These are phyloP conservation scores for Epichloe glyceriae DNA, from an alignment of 2,329 filamentous ascomycete species.

Conservation along the genomic window DNA sequence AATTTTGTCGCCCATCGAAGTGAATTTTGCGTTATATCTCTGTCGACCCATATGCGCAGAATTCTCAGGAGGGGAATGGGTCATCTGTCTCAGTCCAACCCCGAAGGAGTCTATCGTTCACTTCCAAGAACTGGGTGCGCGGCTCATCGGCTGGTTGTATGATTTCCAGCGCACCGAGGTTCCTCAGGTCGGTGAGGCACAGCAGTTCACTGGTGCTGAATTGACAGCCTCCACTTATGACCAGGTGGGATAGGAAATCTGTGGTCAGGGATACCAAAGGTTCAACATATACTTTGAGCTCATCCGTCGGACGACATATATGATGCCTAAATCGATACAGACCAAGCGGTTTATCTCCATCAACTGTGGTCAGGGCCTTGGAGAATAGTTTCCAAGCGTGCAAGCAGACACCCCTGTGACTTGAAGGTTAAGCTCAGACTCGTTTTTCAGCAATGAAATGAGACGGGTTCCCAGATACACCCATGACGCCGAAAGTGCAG, in stretches of 20 bases:
- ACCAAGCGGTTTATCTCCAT: conserved; percentile 21
- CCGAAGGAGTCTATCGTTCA: conserved; percentile 32
- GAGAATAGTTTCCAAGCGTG: conserved; percentile 29
- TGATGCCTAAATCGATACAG: conserved; percentile 27
- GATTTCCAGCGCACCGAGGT: conserved; percentile 35
- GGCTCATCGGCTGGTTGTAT: conserved; percentile 23
- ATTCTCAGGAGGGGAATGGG: conserved; percentile 33
- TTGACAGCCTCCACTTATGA: conserved; percentile 23
- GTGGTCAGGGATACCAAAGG: conserved; percentile 23
- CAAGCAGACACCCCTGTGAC: conserved; percentile 19
- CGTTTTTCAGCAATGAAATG: neutral
- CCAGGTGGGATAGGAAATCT: conserved; percentile 29
- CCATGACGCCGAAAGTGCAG: neutral
- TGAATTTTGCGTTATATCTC: conserved; percentile 25
- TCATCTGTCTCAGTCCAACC: conserved; percentile 29
- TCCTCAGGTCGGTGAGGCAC: conserved; percentile 27
- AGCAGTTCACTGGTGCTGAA: conserved; percentile 28
- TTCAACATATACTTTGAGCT: conserved; percentile 22
- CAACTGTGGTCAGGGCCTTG: conserved; percentile 17
- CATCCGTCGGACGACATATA: conserved; percentile 22
- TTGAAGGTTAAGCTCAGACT: neutral
- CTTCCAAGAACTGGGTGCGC: conserved; percentile 18
- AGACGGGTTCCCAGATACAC: neutral
- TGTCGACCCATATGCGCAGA: conserved; percentile 31
- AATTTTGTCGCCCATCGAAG: conserved; percentile 29